Evolutionary conservation across 1,284 basidiomycete species (phyloP).

Genomic region (Cryptococcus sp.): DNA sequence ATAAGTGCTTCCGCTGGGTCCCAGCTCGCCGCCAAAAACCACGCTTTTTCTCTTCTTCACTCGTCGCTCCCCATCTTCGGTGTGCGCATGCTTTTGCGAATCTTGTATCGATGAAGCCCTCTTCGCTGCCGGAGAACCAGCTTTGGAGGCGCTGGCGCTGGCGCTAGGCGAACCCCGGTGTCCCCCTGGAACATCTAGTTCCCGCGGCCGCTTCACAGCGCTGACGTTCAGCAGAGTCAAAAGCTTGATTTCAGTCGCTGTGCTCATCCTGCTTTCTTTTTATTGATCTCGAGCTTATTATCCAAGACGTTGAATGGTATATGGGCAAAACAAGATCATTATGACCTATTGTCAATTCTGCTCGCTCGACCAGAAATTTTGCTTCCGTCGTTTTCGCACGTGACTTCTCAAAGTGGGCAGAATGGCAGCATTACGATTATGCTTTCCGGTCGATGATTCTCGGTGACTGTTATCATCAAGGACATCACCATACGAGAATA

Average conservation of each 20-base stretch:
- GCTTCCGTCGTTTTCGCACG: too few relatives aligned
- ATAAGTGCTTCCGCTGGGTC: conserved; percentile 48
- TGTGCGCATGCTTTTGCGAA: not conserved
- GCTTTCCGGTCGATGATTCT: too few relatives aligned
- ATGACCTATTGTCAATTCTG: too few relatives aligned
- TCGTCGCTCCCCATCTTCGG: not conserved
- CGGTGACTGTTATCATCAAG: too few relatives aligned
- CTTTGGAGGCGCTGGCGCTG: not conserved
- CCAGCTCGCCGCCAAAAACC: conserved; percentile 49
- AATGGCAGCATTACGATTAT: too few relatives aligned
- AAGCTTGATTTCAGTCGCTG: conserved; percentile 69
- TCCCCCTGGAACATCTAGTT: conserved; percentile 54
- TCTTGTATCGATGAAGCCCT: not conserved
- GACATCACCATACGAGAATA: too few relatives aligned
- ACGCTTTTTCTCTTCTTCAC: conserved; percentile 44
- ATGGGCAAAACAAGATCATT: not conserved
- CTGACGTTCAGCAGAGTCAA: conserved; percentile 93
- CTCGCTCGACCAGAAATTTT: too few relatives aligned
- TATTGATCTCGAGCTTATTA: too few relatives aligned
- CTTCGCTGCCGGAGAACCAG: not conserved
- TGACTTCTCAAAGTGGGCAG: too few relatives aligned
- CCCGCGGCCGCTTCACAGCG: conserved; percentile 61
- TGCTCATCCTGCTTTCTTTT: conserved; percentile 47
- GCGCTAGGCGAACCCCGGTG: conserved; percentile 56
- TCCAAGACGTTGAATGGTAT: too few relatives aligned